Evolutionary conservation across 2,329 filamentous ascomycete genomes (phyloP).

Genomic region (Fusarium kyushuense): DNA sequence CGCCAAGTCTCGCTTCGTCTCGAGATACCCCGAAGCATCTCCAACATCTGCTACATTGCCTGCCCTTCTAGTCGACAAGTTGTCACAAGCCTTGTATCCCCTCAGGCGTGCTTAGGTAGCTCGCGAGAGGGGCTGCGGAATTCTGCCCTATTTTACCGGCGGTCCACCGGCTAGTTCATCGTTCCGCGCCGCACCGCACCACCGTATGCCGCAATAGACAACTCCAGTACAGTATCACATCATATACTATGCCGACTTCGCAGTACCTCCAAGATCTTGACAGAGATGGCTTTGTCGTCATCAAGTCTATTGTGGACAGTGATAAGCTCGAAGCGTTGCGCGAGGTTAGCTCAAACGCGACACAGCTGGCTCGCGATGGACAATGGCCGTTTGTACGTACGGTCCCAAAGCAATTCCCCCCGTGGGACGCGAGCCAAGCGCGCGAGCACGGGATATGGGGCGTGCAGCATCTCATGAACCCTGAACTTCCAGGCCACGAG

Average conservation of each 20-base stretch:
- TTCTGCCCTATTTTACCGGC: slow-evolving; percentile 37
- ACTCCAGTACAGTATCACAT: slow-evolving; percentile 13
- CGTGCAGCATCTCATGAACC: slow-evolving; percentile 86
- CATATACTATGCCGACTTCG: slow-evolving; percentile 33
- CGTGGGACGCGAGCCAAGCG: slow-evolving; percentile 74
- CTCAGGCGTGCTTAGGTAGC: not conserved
- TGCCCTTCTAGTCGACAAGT: slow-evolving; percentile 30
- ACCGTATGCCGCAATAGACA: slow-evolving; percentile 14
- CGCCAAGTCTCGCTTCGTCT: slow-evolving; percentile 16
- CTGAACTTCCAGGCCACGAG: slow-evolving; percentile 70
- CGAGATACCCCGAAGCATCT: slow-evolving; percentile 29
- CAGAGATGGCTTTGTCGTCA: slow-evolving; percentile 79
- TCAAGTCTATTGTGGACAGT: slow-evolving; percentile 72
- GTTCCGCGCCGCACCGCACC: slow-evolving; percentile 5
- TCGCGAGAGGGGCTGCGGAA: slow-evolving; percentile 20
- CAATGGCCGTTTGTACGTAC: slow-evolving; percentile 77
- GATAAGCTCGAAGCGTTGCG: slow-evolving; percentile 70
- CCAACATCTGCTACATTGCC: slow-evolving; percentile 13
- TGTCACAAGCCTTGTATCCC: slow-evolving; percentile 16
- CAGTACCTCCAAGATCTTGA: slow-evolving; percentile 64
- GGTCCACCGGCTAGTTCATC: slow-evolving; percentile 20
- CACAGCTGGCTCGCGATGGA: slow-evolving; percentile 73
- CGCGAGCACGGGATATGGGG: slow-evolving; percentile 82
- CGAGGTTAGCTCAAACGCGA: slow-evolving; percentile 67
- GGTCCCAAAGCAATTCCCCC: slow-evolving; percentile 86